phyloP scores from a whole-genome alignment of 106 monocot genomes.

The Allium cepa region DNA sequence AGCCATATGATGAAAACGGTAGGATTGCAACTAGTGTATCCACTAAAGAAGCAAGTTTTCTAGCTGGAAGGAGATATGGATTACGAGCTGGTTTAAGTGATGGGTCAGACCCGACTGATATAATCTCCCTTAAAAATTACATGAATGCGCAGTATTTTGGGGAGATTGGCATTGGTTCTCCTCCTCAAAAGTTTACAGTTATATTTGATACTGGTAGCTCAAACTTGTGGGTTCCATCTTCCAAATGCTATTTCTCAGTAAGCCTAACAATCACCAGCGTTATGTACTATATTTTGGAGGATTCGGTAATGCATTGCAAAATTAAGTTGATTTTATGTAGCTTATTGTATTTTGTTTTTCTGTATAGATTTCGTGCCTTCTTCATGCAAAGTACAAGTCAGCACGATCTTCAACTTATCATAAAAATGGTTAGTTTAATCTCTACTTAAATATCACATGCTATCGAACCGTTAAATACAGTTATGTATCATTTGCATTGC shows the following conservation, averaged over 20 bases:
- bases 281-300: not conserved
- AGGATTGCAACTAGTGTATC: constrained; percentile 23
- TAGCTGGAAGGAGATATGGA: constrained; percentile 14
- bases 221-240: constrained; percentile 90
- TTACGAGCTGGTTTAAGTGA: constrained; percentile 12
- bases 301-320: not conserved
- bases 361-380: constrained; percentile 7
- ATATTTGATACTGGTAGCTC: constrained; percentile 98
- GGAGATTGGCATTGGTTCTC: constrained; percentile 82
- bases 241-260: constrained; percentile 98
- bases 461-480: too few species aligned
- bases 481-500: too few species aligned
- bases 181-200: constrained; percentile 91
- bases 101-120: constrained; percentile 22
- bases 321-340: not conserved
- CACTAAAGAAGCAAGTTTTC: constrained; percentile 13
- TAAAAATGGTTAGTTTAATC: constrained; percentile 13
- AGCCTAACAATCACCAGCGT: not conserved
- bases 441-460: too few species aligned
- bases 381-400: constrained; percentile 19
- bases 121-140: constrained; percentile 84
- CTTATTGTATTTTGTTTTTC: not conserved
- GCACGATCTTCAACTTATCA: constrained; percentile 13
- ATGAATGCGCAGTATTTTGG: constrained; percentile 98
- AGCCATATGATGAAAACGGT: constrained; percentile 44